Evolutionary conservation across 2,329 filamentous ascomycete genomes (phyloP).

Genomic region (Scytalidium sp.): DNA sequence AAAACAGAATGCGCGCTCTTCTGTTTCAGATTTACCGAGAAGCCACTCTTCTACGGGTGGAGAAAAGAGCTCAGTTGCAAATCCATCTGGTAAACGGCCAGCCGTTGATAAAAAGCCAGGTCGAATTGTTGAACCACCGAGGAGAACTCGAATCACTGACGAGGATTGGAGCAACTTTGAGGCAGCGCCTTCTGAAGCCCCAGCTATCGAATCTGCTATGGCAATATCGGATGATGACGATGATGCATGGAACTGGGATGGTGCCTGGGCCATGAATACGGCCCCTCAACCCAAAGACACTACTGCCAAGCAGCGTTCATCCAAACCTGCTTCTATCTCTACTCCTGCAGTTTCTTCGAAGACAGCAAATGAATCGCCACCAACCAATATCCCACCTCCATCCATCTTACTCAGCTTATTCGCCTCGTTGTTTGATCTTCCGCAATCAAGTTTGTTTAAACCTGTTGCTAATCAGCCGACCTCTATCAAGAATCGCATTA

Average conservation of each 20-base stretch:
- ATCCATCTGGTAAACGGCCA: slow-evolving; percentile 26
- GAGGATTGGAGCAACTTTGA: slow-evolving; percentile 55
- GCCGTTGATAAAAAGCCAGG: slow-evolving; percentile 17
- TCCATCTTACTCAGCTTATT: slow-evolving; percentile 78
- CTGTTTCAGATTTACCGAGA: slow-evolving; percentile 48
- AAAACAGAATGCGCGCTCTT: slow-evolving; percentile 48
- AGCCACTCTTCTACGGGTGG: slow-evolving; percentile 30
- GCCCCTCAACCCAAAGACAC: not conserved
- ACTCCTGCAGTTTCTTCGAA: slow-evolving; percentile 5
- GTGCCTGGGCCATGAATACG: slow-evolving; percentile 4
- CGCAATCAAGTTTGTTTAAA: slow-evolving; percentile 62
- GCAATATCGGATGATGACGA: slow-evolving; percentile 15
- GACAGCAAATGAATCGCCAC: slow-evolving; percentile 12
- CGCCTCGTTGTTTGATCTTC: slow-evolving; percentile 64
- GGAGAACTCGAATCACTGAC: slow-evolving; percentile 30
- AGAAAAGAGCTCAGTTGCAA: slow-evolving; percentile 28
- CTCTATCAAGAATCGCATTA: slow-evolving; percentile 58
- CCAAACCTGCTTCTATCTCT: slow-evolving; percentile 1
- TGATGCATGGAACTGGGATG: slow-evolving; percentile 30
- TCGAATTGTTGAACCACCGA: slow-evolving; percentile 22
- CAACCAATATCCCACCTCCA: slow-evolving; percentile 82
- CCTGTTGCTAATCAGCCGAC: slow-evolving; percentile 57
- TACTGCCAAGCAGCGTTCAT: not conserved
- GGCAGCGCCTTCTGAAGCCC: slow-evolving; percentile 32
- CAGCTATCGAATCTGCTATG: slow-evolving; percentile 8